Conservation (phyloP, 768 basidiomycete species). For the Russula ochroleuca region DNA sequence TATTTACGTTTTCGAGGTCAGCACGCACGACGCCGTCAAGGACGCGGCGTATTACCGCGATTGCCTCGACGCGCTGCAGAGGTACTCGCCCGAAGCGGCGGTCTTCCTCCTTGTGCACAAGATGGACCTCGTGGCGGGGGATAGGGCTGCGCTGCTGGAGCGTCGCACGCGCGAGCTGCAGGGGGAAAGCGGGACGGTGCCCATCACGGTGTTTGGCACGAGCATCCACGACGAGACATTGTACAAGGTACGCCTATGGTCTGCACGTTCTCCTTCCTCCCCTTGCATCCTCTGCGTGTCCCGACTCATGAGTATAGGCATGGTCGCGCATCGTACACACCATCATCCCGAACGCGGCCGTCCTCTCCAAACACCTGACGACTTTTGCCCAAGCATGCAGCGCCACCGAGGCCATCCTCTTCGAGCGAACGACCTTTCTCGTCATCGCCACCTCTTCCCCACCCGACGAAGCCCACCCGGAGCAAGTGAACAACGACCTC, state of each 20-base stretch:
- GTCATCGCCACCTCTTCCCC: conserved; percentile 83
- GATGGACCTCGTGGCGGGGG: conserved; percentile 87
- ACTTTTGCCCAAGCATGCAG: conserved; percentile 83
- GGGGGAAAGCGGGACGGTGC: conserved; percentile 56
- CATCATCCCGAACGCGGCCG: conserved; percentile 85
- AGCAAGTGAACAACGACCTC: conserved; percentile 41
- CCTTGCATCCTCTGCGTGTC: conserved; percentile 32
- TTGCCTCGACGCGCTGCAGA: conserved; percentile 77
- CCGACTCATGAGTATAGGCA: conserved; percentile 50
- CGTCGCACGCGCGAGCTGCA: conserved; percentile 71
- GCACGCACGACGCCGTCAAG: conserved; percentile 74
- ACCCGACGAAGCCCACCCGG: conserved; percentile 33
- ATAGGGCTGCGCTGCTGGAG: conserved; percentile 55
- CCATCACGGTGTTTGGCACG: conserved; percentile 79
- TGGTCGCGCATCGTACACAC: conserved; percentile 98
- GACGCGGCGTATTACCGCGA: conserved; percentile 91
- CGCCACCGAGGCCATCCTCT: conserved; percentile 91
- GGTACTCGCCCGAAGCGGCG: conserved; percentile 74
- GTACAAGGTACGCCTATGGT: conserved; percentile 66
- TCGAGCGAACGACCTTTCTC: conserved; percentile 96
- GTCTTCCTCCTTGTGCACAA: conserved; percentile 94
- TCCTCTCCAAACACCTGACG: conserved; percentile 80
- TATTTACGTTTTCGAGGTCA: conserved; percentile 98
- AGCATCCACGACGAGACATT: conserved; percentile 97
- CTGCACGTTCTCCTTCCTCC: neutral